Percentiles rank a stretch among this genome's conserved stretches.
Evolutionary conservation across 1,139 yeast species (phyloP).

Genomic region (Candida sp.): DNA sequence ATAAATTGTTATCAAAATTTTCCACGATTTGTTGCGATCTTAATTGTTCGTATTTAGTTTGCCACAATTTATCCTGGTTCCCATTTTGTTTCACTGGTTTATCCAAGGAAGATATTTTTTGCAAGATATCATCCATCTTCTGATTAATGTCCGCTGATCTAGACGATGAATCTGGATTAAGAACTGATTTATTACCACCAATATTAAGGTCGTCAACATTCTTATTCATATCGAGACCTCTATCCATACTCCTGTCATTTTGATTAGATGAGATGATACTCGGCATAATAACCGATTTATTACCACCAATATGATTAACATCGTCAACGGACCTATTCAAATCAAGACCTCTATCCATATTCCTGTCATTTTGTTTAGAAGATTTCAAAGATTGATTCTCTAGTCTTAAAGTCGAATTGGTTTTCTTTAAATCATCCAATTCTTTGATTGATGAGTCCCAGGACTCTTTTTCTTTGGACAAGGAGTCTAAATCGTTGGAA

Average conservation of each 20-base stretch:
- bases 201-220: not conserved
- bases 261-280: not conserved
- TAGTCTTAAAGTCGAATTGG: conserved; percentile 34
- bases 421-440: conserved; percentile 23
- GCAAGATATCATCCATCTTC: conserved; percentile 18
- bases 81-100: conserved; percentile 20
- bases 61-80: conserved; percentile 40
- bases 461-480: conserved; percentile 12
- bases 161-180: not conserved
- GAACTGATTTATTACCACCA: not conserved
- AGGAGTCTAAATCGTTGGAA: conserved; percentile 18
- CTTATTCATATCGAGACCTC: not conserved
- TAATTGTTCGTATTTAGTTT: conserved; percentile 41
- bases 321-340: not conserved
- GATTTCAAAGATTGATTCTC: conserved; percentile 38
- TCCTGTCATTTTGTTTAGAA: not conserved
- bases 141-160: conserved; percentile 16
- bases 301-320: not conserved
- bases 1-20: conserved; percentile 19
- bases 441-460: conserved; percentile 17
- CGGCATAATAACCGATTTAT: not conserved
- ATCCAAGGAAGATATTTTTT: conserved; percentile 17
- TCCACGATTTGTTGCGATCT: conserved; percentile 26
- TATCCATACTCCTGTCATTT: not conserved
- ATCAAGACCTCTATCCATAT: not conserved